Base-by-base conservation (phyloP, 2,329 filamentous ascomycete species). In the Botryosphaeria dothidea region DNA sequence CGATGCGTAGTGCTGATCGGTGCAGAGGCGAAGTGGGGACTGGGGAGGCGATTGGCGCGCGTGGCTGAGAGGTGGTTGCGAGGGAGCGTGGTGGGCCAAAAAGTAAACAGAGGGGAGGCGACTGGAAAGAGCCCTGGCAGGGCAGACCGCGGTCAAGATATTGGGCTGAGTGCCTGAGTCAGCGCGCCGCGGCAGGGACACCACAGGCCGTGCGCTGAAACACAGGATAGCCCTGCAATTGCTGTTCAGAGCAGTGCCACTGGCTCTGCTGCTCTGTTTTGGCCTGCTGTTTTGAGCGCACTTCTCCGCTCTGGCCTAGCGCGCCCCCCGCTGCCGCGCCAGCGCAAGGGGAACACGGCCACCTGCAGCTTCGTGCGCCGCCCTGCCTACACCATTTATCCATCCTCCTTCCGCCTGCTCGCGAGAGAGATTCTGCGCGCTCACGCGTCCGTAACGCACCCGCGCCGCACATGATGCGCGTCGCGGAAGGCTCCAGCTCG, bases 141-240 rank as follows among this genome's bases (percentile, higher is more conserved):
- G 29, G 56, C 56, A 34, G 56, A 11, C 56, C 27, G 38, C 38
- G 41, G 56, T 41, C 56, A 60, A 60, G 56, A 60, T 60, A 60
- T 60, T 60, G 56, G 56, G 56, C 56, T 34, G 41, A 60, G 19
- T 4, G 56, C 56, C 56, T 60, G 56, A 60, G 56, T 60, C 41
- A 60, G 56, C 56, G 52, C 11, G 17, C 41, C 27, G n/a, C 38
- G 56, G 56, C 56, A 60, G 56, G 56, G 56, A 45, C 54, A 31
- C 38, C 54, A 36, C 54, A 58, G 54, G 54, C 38, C 56, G 38
- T 41, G 41, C 38, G 25, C 56, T 60, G 56, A 60, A 60, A 60
- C 56, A 60, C 56, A 60, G 25, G 56, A 60, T 25, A 36, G 56
- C 56, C 56, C 56, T 60, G 56, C 56, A 60, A 60, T 60, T 46